Percentiles rank a stretch among this genome's conserved stretches.
These are phyloP conservation scores for Licmophora abbreviata DNA, from an alignment of 108 stramenopile species.

Conservation along the genomic window DNA sequence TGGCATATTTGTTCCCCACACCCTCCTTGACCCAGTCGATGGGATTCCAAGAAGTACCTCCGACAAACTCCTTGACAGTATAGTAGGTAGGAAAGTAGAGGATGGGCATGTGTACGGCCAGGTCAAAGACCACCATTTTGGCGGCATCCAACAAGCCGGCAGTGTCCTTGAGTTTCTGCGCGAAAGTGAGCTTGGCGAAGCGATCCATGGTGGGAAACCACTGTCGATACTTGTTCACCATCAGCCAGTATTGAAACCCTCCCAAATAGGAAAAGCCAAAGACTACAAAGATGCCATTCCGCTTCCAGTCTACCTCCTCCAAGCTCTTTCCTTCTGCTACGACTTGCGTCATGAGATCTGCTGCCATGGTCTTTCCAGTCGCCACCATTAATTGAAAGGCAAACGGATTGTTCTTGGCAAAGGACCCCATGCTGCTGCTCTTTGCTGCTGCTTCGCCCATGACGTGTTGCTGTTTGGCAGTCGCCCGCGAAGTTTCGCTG, in stretches of 20 bases:
- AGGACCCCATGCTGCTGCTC: conserved; percentile 15
- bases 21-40: conserved; percentile 82
- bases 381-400: conserved; percentile 72
- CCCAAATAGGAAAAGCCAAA: conserved; percentile 86
- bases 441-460: neutral
- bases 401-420: conserved; percentile 69
- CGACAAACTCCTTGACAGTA: conserved; percentile 82
- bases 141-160: conserved; percentile 74
- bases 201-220: conserved; percentile 81
- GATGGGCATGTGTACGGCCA: conserved; percentile 78
- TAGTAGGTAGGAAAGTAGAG: conserved; percentile 93
- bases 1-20: conserved; percentile 55
- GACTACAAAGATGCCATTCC: conserved; percentile 74
- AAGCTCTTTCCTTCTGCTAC: conserved; percentile 62
- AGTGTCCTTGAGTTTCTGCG: conserved; percentile 69
- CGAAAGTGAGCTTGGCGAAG: conserved; percentile 58
- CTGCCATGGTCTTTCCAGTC: conserved; percentile 72
- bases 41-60: conserved; percentile 68
- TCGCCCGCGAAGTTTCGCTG: conserved; percentile 1
- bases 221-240: conserved; percentile 75
- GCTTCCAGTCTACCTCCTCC: conserved; percentile 72
- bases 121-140: conserved; percentile 89
- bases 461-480: conserved; percentile 4
- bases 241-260: conserved; percentile 82
- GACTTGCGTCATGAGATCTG: conserved; percentile 77